Percentiles rank a stretch among this genome's conserved stretches.
phyloP scores from a whole-genome alignment of 1,284 basidiomycete species.

The Xanthoconium separans region DNA sequence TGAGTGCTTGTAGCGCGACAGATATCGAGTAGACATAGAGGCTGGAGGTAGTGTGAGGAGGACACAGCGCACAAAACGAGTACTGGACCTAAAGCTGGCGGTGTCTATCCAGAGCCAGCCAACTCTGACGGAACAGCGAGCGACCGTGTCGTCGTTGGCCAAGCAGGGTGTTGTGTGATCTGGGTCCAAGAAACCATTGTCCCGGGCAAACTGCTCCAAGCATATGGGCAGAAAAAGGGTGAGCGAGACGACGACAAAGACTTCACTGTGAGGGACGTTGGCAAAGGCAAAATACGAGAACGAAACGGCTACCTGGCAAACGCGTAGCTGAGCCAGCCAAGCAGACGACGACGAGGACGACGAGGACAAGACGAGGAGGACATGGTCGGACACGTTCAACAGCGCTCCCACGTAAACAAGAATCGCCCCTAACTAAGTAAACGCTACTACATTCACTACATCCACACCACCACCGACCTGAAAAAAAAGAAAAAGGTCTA shows the following conservation, averaged over 20 bases:
- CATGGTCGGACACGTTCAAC: constrained; percentile 10
- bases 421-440: background rate
- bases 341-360: constrained; percentile 53
- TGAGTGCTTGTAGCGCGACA: constrained; percentile 83
- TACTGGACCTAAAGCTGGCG: constrained; percentile 78
- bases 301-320: constrained; percentile 60
- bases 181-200: constrained; percentile 73
- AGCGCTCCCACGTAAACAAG: constrained; percentile 5
- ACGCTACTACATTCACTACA: background rate
- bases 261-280: constrained; percentile 51
- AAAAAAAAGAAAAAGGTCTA: background rate
- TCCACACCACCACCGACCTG: constrained; percentile 18
- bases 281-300: background rate
- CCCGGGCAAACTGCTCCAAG: constrained; percentile 79
- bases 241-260: constrained; percentile 78
- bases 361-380: constrained; percentile 25
- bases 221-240: constrained; percentile 82
- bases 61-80: background rate
- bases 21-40: constrained; percentile 85
- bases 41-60: constrained; percentile 40
- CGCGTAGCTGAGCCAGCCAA: constrained; percentile 75
- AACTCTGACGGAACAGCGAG: constrained; percentile 70
- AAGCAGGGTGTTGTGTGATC: constrained; percentile 55
- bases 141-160: constrained; percentile 16
- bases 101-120: constrained; percentile 83